phyloP scores from a whole-genome alignment of 169 alveolate species.

The Babesia bovis region DNA sequence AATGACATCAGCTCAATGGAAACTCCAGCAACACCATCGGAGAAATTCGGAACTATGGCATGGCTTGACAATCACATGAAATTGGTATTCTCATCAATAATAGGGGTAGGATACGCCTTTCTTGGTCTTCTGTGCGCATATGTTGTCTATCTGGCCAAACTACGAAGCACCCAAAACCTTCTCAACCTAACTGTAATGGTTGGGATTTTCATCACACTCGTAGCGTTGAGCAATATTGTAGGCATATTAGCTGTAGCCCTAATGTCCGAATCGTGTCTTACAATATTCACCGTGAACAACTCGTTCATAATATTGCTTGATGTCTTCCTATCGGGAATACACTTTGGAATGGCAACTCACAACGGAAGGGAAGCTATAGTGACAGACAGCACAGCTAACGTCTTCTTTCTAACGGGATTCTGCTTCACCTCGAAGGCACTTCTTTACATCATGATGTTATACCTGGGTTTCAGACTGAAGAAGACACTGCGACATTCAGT shows the following conservation, averaged over 20 bases:
- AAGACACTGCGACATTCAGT: neutral
- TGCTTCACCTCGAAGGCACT: conserved; percentile 6
- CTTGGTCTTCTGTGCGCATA: neutral
- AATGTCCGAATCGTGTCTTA: neutral
- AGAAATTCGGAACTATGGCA: conserved; percentile 18
- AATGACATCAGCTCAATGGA: neutral
- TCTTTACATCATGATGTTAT: neutral
- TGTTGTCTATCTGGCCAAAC: conserved; percentile 1
- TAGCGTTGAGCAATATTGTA: conserved; percentile 5
- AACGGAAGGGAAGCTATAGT: neutral
- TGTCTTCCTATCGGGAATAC: conserved; percentile 4
- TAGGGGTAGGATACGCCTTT: neutral
- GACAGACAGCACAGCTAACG: neutral
- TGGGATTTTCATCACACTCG: neutral
- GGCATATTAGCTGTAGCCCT: neutral
- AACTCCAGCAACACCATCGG: neutral
- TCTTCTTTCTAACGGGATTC: conserved; percentile 11
- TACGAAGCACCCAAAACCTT: neutral
- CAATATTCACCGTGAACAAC: conserved; percentile 9
- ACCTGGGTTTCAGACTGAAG: conserved; percentile 1
- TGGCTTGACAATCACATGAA: conserved; percentile 16
- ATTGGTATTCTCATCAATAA: neutral
- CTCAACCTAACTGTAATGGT: conserved; percentile 9
- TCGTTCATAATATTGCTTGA: neutral
- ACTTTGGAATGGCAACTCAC: conserved; percentile 22